Conservation (phyloP, 2,329 filamentous ascomycete species). For the Coniochaeta ligniaria region DNA sequence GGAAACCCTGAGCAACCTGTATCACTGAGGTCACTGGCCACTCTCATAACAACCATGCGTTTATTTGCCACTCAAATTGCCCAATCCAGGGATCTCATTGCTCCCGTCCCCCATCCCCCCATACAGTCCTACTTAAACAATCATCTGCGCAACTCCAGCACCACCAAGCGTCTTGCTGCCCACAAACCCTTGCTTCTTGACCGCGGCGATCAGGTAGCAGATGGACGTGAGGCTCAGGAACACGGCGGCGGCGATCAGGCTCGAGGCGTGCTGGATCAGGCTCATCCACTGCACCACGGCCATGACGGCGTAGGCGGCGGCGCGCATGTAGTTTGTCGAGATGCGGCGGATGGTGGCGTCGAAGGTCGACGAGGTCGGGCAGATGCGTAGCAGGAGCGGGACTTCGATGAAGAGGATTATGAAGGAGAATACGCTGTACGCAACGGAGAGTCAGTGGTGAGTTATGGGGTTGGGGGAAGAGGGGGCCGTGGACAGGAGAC, state of each 20-base stretch:
- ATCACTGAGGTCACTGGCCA: not conserved
- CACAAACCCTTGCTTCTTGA: constrained; percentile 81
- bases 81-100: not conserved
- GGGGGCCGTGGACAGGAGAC: constrained; percentile 15
- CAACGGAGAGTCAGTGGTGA: not conserved
- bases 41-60: not conserved
- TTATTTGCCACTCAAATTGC: not conserved
- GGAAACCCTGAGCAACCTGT: not conserved
- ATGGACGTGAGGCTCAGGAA: constrained; percentile 67
- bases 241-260: constrained; percentile 79
- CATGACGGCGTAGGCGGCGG: constrained; percentile 77
- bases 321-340: constrained; percentile 95
- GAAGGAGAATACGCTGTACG: constrained; percentile 56
- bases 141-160: constrained; percentile 94
- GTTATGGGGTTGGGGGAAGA: not conserved
- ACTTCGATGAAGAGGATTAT: constrained; percentile 83
- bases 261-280: constrained; percentile 55
- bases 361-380: constrained; percentile 86
- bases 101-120: not conserved
- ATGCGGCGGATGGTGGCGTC: constrained; percentile 85
- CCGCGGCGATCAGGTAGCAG: constrained; percentile 73
- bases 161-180: constrained; percentile 95
- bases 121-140: constrained; percentile 52
- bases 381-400: constrained; percentile 92
- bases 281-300: constrained; percentile 79